phyloP scores from a whole-genome alignment of 192 early-diverging fungal genomes.

The Coemansia sp. region DNA sequence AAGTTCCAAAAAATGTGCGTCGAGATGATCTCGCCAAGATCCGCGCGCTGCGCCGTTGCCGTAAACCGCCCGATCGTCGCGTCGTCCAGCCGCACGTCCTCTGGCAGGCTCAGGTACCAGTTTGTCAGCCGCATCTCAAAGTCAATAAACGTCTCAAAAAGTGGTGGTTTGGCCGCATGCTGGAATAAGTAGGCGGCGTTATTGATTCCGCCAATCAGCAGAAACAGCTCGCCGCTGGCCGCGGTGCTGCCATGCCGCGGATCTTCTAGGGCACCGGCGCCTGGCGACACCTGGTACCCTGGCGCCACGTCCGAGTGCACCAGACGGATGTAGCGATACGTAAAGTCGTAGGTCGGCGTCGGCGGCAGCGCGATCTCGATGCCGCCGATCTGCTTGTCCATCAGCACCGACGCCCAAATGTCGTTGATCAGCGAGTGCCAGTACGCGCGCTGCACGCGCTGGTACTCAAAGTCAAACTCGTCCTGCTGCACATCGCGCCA shows the following conservation, averaged over 20 bases:
- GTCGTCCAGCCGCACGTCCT: conserved; percentile 41
- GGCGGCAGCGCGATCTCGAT: conserved; percentile 40
- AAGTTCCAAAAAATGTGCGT: conserved; percentile 51
- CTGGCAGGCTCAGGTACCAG: conserved; percentile 40
- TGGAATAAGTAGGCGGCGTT: conserved; percentile 39
- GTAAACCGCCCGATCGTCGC: conserved; percentile 36
- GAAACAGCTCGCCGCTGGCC: conserved; percentile 38
- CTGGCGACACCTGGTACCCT: conserved; percentile 28
- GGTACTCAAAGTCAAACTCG: conserved; percentile 47
- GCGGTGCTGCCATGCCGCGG: conserved; percentile 38
- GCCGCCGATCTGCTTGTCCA: conserved; percentile 49
- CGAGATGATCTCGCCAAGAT: conserved; percentile 47
- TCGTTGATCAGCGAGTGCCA: conserved; percentile 53
- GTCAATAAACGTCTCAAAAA: conserved; percentile 41
- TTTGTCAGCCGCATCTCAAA: conserved; percentile 48
- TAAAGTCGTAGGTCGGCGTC: conserved; percentile 38
- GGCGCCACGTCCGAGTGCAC: conserved; percentile 15
- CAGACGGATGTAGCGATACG: conserved; percentile 29
- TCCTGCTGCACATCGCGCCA: conserved; percentile 39
- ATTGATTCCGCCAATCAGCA: conserved; percentile 45
- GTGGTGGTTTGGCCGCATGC: conserved; percentile 27
- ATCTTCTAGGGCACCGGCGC: conserved; percentile 25
- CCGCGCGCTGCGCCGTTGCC: conserved; percentile 32
- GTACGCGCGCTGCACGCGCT: conserved; percentile 49
- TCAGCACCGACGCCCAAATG: conserved; percentile 46